Base-by-base conservation (phyloP, 2,329 filamentous ascomycete species). In the Exophiala dermatitidis region DNA sequence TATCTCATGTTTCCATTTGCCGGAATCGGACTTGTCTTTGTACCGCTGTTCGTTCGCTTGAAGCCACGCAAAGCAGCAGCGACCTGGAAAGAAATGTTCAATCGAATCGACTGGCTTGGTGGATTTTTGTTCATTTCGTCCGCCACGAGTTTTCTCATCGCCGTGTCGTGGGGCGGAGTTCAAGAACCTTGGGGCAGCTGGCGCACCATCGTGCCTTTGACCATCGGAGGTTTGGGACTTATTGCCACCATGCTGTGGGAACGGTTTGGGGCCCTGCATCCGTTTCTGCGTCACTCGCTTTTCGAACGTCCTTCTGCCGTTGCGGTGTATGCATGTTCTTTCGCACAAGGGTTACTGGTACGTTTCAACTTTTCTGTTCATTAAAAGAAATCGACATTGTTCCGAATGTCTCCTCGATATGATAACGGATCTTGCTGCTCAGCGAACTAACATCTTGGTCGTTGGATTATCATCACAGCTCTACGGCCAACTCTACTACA, bases 341-440 rank as follows among this genome's bases (percentile, higher is more conserved):
- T 74, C 34, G 58, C 69, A 41, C 71, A 74, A 54, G 72, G 73
- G 1, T 60, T 76, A n/a, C 53, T 74, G 46, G 72, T 75, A 53
- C 62, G 70, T 66, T 5, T 38, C 2, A 29, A n/a, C 10, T 38
- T 31, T 19, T 19, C 19, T 19, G 19, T 19, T 19, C 19, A 19
- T 19, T 19, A 19, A 19, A 19, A 19, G 19, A 19, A 19, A 19
- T 19, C 19, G 19, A 19, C 19, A 19, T 19, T 19, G 19, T 19
- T 19, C 19, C 19, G 19, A 19, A 19, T 19, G 19, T 19, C 19
- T 19, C 19, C 19, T 19, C 19, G 19, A 19, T 19, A 19, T 19
- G 19, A 19, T 19, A 19, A 19, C 19, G 19, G 19, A 19, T 19
- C 19, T 19, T 19, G 19, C 19, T 19, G 19, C 19, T 38, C 26